Conservation (phyloP, 1,284 basidiomycete genomes). For the Pseudozyma pruni region DNA sequence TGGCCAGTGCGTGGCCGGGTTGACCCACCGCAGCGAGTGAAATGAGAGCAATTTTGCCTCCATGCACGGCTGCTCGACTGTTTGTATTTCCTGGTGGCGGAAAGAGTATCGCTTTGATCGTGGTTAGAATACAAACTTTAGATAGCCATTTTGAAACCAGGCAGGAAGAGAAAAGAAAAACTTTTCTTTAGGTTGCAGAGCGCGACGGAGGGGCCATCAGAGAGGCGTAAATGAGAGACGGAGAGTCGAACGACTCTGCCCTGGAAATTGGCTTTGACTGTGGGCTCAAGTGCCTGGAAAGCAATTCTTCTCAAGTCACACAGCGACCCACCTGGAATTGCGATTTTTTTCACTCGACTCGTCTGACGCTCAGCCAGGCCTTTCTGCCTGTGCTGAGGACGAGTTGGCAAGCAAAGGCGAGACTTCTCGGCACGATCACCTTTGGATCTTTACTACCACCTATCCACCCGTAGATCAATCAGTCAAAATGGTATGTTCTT, state of each 20-base stretch:
- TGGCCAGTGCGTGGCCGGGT: constrained; percentile 1
- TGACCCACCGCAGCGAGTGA: background rate
- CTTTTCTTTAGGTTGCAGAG: constrained; percentile 12
- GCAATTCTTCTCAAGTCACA: constrained; percentile 38
- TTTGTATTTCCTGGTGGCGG: background rate
- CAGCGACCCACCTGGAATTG: background rate
- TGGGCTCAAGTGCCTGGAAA: constrained; percentile 9
- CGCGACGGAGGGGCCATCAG: background rate
- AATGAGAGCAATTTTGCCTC: constrained; percentile 5
- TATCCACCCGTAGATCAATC: constrained; percentile 41
- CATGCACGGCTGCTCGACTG: background rate
- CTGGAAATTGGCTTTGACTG: background rate
- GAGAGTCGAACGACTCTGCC: constrained; percentile 4
- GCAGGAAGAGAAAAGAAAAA: constrained; percentile 9
- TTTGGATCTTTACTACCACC: constrained; percentile 22
- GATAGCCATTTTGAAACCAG: background rate
- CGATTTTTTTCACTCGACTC: constrained; percentile 14
- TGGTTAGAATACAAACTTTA: constrained; percentile 2
- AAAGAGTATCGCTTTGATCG: background rate
- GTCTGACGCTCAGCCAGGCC: constrained; percentile 1
- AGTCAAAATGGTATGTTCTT: constrained; percentile 45
- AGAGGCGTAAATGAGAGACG: constrained; percentile 9
- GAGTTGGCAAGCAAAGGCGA: constrained; percentile 6
- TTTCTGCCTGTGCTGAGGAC: background rate
- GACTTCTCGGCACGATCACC: constrained; percentile 9